Evolutionary conservation across 305 asterid species (phyloP).

Genomic region (Nicotiana rustica): DNA sequence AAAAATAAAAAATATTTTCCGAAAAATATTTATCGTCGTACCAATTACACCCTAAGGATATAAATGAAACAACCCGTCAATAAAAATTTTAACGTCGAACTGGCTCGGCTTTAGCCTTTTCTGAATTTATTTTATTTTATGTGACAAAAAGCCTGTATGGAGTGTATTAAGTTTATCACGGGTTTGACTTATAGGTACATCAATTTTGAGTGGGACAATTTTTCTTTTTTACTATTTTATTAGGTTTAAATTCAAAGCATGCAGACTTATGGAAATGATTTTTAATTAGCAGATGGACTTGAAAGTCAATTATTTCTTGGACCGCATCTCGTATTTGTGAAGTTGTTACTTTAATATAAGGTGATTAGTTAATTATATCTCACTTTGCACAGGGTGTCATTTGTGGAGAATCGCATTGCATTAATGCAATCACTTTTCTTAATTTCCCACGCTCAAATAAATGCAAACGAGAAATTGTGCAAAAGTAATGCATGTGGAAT

Average conservation of each 20-base stretch:
- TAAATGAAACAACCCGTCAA: too few relatives aligned
- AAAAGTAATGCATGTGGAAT: neutral
- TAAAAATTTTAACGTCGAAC: neutral
- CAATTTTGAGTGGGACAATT: neutral
- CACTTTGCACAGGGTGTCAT: constrained; percentile 16
- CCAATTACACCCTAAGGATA: neutral
- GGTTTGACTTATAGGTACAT: neutral
- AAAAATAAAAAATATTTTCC: too few relatives aligned
- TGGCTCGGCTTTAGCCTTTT: neutral
- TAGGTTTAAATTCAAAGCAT: neutral
- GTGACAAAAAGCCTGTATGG: neutral
- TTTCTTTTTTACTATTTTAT: neutral
- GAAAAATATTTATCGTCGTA: too few relatives aligned
- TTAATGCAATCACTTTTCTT: neutral
- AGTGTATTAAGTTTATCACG: neutral
- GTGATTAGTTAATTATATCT: neutral
- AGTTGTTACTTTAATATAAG: neutral
- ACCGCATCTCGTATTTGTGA: neutral
- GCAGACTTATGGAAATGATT: neutral
- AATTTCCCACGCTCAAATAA: constrained; percentile 6
- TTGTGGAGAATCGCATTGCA: neutral
- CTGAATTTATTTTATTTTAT: neutral
- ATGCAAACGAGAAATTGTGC: neutral
- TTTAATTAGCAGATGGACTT: neutral
- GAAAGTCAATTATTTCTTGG: constrained; percentile 13